Evolutionary conservation across 2,329 filamentous ascomycete species (phyloP), one percentile per base, ranked within the genome.

Genomic region (Alternaria conjuncta): DNA sequence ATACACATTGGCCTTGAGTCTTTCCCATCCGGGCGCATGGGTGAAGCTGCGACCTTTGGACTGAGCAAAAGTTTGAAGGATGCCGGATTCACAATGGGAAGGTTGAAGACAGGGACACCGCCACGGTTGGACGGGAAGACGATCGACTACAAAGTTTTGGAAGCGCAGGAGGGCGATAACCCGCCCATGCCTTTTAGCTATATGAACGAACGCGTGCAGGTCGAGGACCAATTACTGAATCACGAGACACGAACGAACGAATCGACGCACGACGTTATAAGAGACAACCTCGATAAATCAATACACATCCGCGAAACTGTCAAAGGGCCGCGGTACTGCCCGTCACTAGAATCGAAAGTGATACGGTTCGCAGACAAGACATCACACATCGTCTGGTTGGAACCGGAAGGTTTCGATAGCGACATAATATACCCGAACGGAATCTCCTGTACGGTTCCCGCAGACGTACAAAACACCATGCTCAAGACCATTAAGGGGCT

Each of bases 271-370:
- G 88, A 92, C 15, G 87, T 99, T 54, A 91, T 97, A 63, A 89
- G 93, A 49, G 88, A 88, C 7, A 97, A 98, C 75, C 87, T 99
- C n/a, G 92, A 97, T 76, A 96, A 97, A 77, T 96, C 93, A 1
- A 92, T 99, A 36, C 96, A 99, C 77, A 98, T 99, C 66, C 89
- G 96, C 23, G 96, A 99, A 79, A 95, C 93, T 0, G 92, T 99
- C 56, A 96, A 93, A 75, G 96, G 96, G 0, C 96, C 96, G 1
- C 87, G 96, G 64, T 99, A 99, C 77, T 99, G 96, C 74, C 96
- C 96, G 3, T 98, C 95, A 0, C 84, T 99, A 5, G 96, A 99
- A 81, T 94, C 94, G 15, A 99, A 99, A 80, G 87, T 99, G 54
- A 90, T 97, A 47, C 89, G 92, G 9, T 99, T 99, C 76, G 85